A percentile compares a stretch with the other conserved stretches of the same genome.
phyloP scores from a whole-genome alignment of 2,329 filamentous ascomycete genomes.

The Alternaria sp. region DNA sequence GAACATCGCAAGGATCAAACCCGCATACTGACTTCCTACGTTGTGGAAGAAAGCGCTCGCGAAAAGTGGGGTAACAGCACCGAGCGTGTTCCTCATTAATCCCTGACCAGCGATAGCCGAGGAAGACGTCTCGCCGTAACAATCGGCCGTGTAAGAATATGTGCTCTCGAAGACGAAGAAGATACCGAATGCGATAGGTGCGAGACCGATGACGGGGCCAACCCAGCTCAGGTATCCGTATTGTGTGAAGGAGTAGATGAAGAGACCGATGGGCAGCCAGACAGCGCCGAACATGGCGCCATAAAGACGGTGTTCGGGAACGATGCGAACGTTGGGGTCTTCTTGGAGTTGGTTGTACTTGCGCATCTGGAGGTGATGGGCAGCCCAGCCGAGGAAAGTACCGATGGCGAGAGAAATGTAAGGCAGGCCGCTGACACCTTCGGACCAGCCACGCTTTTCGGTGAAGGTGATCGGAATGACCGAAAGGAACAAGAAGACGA shows the following conservation, averaged over 20 bases:
- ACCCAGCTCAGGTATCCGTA: conserved; percentile 59
- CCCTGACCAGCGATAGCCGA: conserved; percentile 59
- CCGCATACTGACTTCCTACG: conserved; percentile 60
- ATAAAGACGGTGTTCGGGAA: conserved; percentile 44
- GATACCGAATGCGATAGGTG: conserved; percentile 60
- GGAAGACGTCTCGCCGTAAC: conserved; percentile 56
- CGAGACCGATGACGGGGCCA: conserved; percentile 57
- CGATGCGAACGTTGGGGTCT: conserved; percentile 46
- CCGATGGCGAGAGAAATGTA: conserved; percentile 60
- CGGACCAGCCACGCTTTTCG: conserved; percentile 60
- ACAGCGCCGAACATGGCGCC: conserved; percentile 42
- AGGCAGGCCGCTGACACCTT: conserved; percentile 58
- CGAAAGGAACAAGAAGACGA: conserved; percentile 61
- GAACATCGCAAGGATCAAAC: conserved; percentile 56
- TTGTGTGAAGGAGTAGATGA: conserved; percentile 62
- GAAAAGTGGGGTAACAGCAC: conserved; percentile 60
- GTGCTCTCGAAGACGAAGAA: conserved; percentile 58
- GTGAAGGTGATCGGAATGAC: conserved; percentile 48
- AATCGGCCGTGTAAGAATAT: conserved; percentile 61
- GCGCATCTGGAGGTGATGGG: conserved; percentile 59
- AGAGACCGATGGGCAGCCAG: conserved; percentile 41
- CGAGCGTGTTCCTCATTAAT: conserved; percentile 61
- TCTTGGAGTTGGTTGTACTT: conserved; percentile 55
- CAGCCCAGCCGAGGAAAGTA: conserved; percentile 56
- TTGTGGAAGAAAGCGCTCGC: conserved; percentile 62